A percentile compares a stretch with the other conserved stretches of the same genome.
Conservation (phyloP, 176 grass and related monocot genomes). For the Musa troglodytarum region DNA sequence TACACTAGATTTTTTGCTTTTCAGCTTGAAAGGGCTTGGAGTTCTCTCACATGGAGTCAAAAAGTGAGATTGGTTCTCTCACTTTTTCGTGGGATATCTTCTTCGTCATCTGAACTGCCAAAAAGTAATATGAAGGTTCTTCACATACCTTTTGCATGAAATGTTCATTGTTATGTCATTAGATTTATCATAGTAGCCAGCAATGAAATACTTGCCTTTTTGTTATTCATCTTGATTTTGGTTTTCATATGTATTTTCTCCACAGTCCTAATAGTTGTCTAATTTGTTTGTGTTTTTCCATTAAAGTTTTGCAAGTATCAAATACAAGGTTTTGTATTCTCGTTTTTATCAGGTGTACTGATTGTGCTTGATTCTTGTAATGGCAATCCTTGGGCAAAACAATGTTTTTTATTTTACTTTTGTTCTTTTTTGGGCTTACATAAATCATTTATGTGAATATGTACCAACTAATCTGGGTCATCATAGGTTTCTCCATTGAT, state of each 20-base stretch:
- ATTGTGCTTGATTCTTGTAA: neutral
- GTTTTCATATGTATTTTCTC: neutral
- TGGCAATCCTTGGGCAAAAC: neutral
- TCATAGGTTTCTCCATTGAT: neutral
- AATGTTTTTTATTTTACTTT: neutral
- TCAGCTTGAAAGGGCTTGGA: slow-evolving; percentile 91
- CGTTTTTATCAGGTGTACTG: neutral
- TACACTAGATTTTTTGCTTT: slow-evolving; percentile 9
- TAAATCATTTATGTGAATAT: no score
- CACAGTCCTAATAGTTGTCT: neutral
- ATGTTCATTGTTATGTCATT: neutral
- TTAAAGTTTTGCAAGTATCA: neutral
- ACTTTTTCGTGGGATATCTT: slow-evolving; percentile 61
- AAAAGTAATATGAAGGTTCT: slow-evolving; percentile 25
- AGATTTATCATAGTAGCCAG: neutral
- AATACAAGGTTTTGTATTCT: neutral
- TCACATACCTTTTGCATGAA: neutral
- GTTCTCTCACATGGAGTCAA: slow-evolving; percentile 64
- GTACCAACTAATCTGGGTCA: neutral
- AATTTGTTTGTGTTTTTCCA: neutral
- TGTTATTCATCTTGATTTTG: neutral
- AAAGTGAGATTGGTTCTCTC: slow-evolving; percentile 53
- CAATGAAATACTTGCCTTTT: neutral
- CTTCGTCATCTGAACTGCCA: slow-evolving; percentile 19
- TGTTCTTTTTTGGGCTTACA: neutral